Evolutionary conservation across 2,329 filamentous ascomycete species (phyloP).

Genomic region (Tetracladium maxilliforme): DNA sequence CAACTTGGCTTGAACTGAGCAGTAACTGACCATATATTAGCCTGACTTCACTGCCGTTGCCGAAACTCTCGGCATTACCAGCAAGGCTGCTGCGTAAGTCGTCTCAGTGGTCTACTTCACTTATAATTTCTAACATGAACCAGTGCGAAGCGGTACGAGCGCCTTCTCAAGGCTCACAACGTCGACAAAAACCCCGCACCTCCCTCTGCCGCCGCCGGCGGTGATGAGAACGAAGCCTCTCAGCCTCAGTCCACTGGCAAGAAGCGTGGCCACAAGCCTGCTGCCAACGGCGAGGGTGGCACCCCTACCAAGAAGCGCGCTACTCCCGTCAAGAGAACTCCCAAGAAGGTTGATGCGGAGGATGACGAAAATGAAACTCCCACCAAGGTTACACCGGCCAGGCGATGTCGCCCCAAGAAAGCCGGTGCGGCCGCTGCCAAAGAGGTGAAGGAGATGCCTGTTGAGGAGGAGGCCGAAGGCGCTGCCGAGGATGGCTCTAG

Average conservation of each 20-base stretch:
- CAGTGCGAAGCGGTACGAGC: conserved; percentile 55
- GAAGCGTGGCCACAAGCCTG: conserved; percentile 2
- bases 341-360: conserved; percentile 5
- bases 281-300: conserved; percentile 6
- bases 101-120: not conserved
- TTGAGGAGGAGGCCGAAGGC: not conserved
- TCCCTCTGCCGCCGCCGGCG: conserved; percentile 8
- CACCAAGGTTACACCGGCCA: not conserved
- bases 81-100: conserved; percentile 57
- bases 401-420: conserved; percentile 3
- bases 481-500: not conserved
- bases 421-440: conserved; percentile 2
- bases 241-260: conserved; percentile 1
- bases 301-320: conserved; percentile 9
- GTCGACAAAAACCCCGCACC: conserved; percentile 18
- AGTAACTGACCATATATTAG: conserved; percentile 19
- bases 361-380: conserved; percentile 2
- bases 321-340: too few species aligned
- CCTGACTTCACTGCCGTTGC: conserved; percentile 53
- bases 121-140: not conserved
- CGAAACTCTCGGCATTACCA: conserved; percentile 43
- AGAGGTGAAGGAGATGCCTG: not conserved
- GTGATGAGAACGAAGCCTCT: conserved; percentile 8
- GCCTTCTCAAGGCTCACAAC: conserved; percentile 44
- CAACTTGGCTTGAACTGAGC: not conserved